Base-by-base conservation (phyloP, 371 early-diverging fungal genomes). In the Mortierella sp. region DNA sequence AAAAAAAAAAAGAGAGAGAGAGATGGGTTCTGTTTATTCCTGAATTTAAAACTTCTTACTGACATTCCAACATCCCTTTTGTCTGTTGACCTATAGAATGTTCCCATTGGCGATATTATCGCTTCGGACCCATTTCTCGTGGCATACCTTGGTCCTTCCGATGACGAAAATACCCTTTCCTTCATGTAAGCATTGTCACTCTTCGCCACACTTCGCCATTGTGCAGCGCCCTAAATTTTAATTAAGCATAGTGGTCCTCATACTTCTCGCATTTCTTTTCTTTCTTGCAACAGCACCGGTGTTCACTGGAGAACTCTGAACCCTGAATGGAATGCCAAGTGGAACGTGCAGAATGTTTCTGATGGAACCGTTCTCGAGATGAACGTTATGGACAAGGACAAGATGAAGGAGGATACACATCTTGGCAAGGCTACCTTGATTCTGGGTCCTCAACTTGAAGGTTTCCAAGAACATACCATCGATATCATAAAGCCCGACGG, bases 301-400 rank as follows among this genome's bases (percentile, higher is more conserved):
- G 76, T 76, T 4, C 72, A 76, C 10, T 81, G 82, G 82, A 53
- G 41, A 19, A 81, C 82, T 6, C 47, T 75, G 53, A 69, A 69
- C 45, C 82, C 82, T 15, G 63, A 41, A 6, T 81, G 82, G 82
- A 38, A 81, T 15, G 82, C 82, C 38, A 69, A 24, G 2, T 81
- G 76, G 82, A 48, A 57, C 9, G 63, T 81, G n/a, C 13, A 69
- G 36, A 72, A 72, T 36, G 76, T 81, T 8, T 10, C 73, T 1
- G 76, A 81, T 3, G 82, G 66, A n/a, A 72, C 68, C 21, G 58
- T 48, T 38, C 36, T 81, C 40, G 24, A 70, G 19, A 33, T 81
- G 13, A 24, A 21, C 0, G 48, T 81, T 59, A 81, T 61, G 69
- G 82, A 81, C 64, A 81, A 81, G 59, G 65, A 81, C 60, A 81